Percentiles rank a stretch among this genome's conserved stretches.
Evolutionary conservation across 1,284 basidiomycete genomes (phyloP).

Genomic region (Ganoderma boninense): DNA sequence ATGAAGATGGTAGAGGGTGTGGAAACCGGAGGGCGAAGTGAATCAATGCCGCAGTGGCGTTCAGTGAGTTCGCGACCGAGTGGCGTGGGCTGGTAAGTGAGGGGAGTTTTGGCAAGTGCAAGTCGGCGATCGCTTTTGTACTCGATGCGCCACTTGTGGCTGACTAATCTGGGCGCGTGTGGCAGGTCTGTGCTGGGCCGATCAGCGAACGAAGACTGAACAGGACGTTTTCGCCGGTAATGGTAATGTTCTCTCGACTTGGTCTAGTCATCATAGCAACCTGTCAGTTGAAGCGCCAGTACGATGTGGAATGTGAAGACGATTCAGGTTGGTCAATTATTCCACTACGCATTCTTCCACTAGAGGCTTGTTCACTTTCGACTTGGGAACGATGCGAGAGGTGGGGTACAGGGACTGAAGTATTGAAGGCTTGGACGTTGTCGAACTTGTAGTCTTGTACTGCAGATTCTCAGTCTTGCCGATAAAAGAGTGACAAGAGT

Average conservation of each 20-base stretch:
- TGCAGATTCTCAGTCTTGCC: neutral
- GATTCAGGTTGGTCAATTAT: neutral
- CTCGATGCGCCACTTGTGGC: neutral
- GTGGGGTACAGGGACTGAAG: too few relatives aligned
- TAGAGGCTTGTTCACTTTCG: too few relatives aligned
- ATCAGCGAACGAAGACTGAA: neutral
- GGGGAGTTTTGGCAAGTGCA: neutral
- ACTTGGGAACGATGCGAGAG: too few relatives aligned
- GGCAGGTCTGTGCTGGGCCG: neutral
- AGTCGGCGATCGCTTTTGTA: neutral
- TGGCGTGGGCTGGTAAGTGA: neutral
- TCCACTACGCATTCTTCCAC: neutral
- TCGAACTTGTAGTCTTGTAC: too few relatives aligned
- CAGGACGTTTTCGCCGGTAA: neutral
- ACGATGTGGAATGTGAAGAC: neutral
- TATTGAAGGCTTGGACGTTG: too few relatives aligned
- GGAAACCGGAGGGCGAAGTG: neutral
- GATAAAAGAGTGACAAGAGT: conserved; percentile 22
- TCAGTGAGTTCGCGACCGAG: neutral
- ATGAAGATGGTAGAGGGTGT: neutral
- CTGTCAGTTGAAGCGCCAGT: neutral
- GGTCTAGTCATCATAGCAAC: neutral
- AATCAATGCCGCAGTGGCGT: neutral
- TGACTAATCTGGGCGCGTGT: conserved; percentile 6
- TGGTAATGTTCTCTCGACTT: neutral